Base-by-base conservation (phyloP, 2,329 filamentous ascomycete genomes). In the Cercospora beticola region DNA sequence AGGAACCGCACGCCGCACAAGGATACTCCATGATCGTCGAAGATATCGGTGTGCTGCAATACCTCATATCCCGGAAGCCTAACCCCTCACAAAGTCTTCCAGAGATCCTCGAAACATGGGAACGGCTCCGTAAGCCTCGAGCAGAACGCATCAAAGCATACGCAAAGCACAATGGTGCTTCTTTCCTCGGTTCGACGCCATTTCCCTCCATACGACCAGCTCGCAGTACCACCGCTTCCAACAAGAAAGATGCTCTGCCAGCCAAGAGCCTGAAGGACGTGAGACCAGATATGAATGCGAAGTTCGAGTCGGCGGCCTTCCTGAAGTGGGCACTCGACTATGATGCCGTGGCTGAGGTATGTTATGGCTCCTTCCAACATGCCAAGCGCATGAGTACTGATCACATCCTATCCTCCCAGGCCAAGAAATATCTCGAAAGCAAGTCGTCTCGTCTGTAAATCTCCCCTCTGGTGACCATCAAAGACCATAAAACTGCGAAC, bases 21-120 rank as follows among this genome's bases (percentile, higher is more conserved):
- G 67, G 67, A 31, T 68, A 66, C 67, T 66, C 67, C n/a, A 57
- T 65, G 57, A 68, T 68, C 58, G 60, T 68, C 16, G 66, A 68
- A 65, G 63, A 65, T 12, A 68, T 68, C 14, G 66, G 66, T 3
- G 66, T 68, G 18, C 67, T 68, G n/a, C 62, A 68, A 26, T 66
- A 62, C 30, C 46, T 68, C 16, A 28, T 68, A 36, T 52, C 33
- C n/a, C 65, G 68, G 31, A 56, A 63, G 0, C 4, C 28, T 7
- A 16, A 28, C 21, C 40, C 62, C 26, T 10, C 28, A 9, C 14
- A 31, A 49, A 16, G 56, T 16, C 65, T 68, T 16, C 63, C 66
- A 23, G 26, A 14, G 5, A 68, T 66, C n/a, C 65, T 49, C 6
- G 40, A 23, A 28, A 59, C 49, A 9, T 68, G 67, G 67, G 62